Conservation (phyloP, 2,329 filamentous ascomycete genomes). For the Dothideomycetidae sp. region DNA sequence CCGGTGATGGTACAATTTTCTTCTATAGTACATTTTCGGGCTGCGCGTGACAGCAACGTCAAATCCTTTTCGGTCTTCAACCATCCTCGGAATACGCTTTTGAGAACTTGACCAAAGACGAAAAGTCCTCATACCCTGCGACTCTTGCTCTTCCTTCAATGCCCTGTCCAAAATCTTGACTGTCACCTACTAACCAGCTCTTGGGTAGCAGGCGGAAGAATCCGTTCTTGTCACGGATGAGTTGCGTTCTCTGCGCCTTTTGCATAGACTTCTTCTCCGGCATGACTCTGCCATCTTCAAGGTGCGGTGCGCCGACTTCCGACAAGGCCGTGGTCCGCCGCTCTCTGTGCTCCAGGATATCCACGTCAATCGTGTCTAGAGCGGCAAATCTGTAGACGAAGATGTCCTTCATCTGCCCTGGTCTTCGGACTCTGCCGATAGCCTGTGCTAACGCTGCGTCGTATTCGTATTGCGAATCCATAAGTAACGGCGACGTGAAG, state of each 20-base stretch:
- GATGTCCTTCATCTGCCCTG: slow-evolving; percentile 43
- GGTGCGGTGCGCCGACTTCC: slow-evolving; percentile 12
- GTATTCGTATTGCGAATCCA: slow-evolving; percentile 39
- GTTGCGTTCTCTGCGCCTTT: slow-evolving; percentile 18
- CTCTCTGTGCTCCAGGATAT: slow-evolving; percentile 33
- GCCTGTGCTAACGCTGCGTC: slow-evolving; percentile 47
- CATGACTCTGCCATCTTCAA: neutral
- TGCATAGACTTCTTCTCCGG: neutral
- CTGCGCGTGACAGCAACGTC: no score
- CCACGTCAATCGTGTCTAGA: slow-evolving; percentile 48
- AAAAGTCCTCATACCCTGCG: slow-evolving; percentile 21
- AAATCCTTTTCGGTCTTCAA: no score
- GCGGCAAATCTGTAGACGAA: slow-evolving; percentile 62
- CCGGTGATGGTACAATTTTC: no score
- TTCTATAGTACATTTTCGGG: no score
- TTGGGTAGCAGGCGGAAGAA: slow-evolving; percentile 21
- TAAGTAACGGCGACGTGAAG: slow-evolving; percentile 44
- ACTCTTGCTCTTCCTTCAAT: slow-evolving; percentile 17
- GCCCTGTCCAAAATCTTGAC: slow-evolving; percentile 10
- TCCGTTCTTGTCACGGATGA: slow-evolving; percentile 18
- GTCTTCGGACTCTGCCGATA: slow-evolving; percentile 45
- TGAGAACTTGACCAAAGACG: slow-evolving; percentile 22
- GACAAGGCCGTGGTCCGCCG: slow-evolving; percentile 18
- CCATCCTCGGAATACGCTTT: slow-evolving; percentile 20
- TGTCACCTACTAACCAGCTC: slow-evolving; percentile 17